A percentile compares a stretch with the other conserved stretches of the same genome.
Evolutionary conservation across 129 eudicot species (phyloP).

Genomic region (Pseudognaphalium luteoalbum): DNA sequence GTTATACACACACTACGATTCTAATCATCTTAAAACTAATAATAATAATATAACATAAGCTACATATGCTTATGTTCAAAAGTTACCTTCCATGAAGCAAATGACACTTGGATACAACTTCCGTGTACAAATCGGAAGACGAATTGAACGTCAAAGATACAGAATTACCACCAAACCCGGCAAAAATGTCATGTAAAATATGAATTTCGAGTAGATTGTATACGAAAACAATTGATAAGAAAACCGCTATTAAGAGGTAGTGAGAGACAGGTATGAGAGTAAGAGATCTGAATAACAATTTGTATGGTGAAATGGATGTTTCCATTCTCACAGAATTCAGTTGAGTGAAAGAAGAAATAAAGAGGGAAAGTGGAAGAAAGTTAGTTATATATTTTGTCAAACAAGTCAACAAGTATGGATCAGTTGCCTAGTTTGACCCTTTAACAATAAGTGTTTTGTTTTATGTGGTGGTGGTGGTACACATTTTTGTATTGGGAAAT

Average conservation of each 20-base stretch:
- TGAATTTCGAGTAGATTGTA: conserved; percentile 82
- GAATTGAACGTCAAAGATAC: conserved; percentile 60
- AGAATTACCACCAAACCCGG: conserved; percentile 64
- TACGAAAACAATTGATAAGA: conserved; percentile 34
- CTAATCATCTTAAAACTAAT: no score
- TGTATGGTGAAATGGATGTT: conserved; percentile 48
- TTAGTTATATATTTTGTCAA: no score
- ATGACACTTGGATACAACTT: conserved; percentile 76
- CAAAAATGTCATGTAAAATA: conserved; percentile 52
- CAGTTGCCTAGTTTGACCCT: no score
- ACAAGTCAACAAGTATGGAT: no score
- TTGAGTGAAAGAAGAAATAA: no score
- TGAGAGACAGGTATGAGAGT: conserved; percentile 69
- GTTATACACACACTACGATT: no score
- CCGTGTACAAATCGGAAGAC: conserved; percentile 51
- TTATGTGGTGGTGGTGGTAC: no score
- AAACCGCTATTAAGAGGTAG: conserved; percentile 42
- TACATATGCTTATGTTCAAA: no score
- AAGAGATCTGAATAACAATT: conserved; percentile 46
- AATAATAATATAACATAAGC: no score
- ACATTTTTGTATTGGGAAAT: no score
- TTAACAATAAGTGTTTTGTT: no score
- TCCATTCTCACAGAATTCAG: background rate
- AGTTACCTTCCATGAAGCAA: conserved; percentile 79
- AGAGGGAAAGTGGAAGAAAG: no score